Percentiles rank a stretch among this genome's conserved stretches.
Evolutionary conservation across 352 stramenopile genomes (phyloP).

Genomic region (Phytophthora melonis): DNA sequence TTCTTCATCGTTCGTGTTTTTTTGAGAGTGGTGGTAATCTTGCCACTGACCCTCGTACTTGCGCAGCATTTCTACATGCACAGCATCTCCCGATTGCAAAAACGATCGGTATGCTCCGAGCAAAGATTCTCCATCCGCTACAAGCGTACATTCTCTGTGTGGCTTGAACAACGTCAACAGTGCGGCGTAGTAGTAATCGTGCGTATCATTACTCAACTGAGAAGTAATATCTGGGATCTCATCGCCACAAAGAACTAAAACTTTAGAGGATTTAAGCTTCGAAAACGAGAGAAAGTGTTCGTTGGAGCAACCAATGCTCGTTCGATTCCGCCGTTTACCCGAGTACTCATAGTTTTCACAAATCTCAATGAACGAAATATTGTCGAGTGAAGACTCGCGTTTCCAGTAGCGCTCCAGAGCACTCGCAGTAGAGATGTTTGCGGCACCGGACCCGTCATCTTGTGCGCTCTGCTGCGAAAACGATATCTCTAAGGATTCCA

Average conservation of each 20-base stretch:
- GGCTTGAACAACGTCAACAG: background rate
- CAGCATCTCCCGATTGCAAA: background rate
- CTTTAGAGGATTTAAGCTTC: background rate
- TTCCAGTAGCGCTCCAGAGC: constrained; percentile 24
- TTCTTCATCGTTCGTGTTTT: too few relatives aligned
- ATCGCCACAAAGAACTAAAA: background rate
- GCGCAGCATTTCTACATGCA: background rate
- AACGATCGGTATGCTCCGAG: background rate
- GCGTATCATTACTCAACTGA: background rate
- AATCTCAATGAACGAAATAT: constrained; percentile 13
- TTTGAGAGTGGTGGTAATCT: constrained; percentile 16
- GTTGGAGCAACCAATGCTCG: too few relatives aligned
- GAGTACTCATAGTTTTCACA: constrained; percentile 9
- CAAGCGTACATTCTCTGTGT: constrained; percentile 1
- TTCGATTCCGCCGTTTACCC: too few relatives aligned
- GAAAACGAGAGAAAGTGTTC: too few relatives aligned
- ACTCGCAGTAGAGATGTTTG: background rate
- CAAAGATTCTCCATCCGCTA: background rate
- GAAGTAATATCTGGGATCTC: background rate
- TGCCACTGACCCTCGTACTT: constrained; percentile 2
- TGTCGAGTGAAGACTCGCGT: background rate
- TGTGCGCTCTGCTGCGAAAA: background rate
- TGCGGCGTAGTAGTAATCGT: background rate
- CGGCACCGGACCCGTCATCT: too few relatives aligned
- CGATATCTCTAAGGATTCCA: background rate